Evolutionary conservation across 257 asterid genomes (phyloP).

Genomic region (Capsicum baccatum): DNA sequence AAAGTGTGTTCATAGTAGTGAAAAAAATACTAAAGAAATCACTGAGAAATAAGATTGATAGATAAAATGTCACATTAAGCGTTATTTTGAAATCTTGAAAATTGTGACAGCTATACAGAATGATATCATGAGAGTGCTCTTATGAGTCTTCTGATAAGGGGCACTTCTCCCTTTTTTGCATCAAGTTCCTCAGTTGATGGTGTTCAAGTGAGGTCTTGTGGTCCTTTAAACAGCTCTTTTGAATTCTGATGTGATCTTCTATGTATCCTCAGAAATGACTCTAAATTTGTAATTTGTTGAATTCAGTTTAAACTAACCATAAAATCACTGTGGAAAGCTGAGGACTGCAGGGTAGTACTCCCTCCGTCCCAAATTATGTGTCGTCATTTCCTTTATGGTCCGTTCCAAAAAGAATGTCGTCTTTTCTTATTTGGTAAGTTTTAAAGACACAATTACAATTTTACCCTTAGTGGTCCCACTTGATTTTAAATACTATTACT

Average conservation of each 20-base stretch:
- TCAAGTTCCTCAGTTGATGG: background rate
- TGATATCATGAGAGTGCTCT: background rate
- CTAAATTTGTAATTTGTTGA: background rate
- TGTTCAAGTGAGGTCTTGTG: background rate
- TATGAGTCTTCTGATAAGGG: background rate
- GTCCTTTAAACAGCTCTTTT: conserved; percentile 1
- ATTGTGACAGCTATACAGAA: background rate
- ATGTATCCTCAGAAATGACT: background rate
- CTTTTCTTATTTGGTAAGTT: no score
- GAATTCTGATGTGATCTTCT: background rate
- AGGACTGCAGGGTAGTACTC: background rate
- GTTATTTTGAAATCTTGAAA: conserved; percentile 19
- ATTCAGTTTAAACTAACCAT: background rate
- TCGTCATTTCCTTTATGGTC: no score
- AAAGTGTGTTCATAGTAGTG: background rate
- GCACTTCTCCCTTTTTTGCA: background rate
- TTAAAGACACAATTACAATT: no score
- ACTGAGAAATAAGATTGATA: background rate
- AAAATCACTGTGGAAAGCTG: background rate
- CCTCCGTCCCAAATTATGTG: no score
- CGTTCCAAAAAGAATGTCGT: no score
- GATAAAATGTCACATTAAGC: background rate
- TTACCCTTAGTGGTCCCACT: no score
- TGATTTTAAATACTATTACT: no score
- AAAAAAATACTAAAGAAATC: background rate